These are phyloP conservation scores for Bauhinia variegata DNA, from an alignment of 306 rosid genomes.

Conservation along the genomic window DNA sequence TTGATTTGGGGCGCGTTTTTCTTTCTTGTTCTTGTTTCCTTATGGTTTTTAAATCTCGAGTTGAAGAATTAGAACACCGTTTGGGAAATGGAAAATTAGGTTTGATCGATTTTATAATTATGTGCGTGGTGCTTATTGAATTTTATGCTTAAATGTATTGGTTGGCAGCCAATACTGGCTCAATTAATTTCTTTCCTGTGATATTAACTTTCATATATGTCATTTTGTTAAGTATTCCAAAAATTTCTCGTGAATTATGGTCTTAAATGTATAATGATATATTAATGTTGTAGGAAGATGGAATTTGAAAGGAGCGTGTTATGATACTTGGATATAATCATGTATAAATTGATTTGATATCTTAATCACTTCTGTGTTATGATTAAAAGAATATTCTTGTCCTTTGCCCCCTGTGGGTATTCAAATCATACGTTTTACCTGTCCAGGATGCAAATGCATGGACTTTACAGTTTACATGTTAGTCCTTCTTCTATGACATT, in stretches of 20 bases:
- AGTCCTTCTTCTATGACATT: constrained; percentile 7
- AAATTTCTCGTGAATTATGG: neutral
- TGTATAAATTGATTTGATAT: neutral
- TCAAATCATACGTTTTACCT: neutral
- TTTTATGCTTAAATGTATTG: constrained; percentile 7
- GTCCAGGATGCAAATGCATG: constrained; percentile 9
- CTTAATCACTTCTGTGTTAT: neutral
- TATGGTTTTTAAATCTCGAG: neutral
- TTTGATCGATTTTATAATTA: constrained; percentile 2
- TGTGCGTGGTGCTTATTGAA: constrained; percentile 17
- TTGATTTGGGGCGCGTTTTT: neutral
- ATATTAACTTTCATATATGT: constrained; percentile 3
- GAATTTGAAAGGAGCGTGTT: neutral
- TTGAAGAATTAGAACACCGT: constrained; percentile 3
- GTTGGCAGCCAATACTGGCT: neutral
- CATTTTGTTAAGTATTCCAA: neutral
- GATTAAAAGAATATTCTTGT: neutral
- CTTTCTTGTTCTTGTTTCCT: neutral
- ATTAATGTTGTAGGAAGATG: neutral
- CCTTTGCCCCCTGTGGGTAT: neutral
- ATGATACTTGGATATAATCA: neutral
- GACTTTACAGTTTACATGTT: neutral
- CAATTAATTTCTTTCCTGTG: neutral
- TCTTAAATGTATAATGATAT: neutral
- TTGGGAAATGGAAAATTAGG: neutral